Conservation (phyloP, 345 rosid species). For the Pugionium cornutum region DNA sequence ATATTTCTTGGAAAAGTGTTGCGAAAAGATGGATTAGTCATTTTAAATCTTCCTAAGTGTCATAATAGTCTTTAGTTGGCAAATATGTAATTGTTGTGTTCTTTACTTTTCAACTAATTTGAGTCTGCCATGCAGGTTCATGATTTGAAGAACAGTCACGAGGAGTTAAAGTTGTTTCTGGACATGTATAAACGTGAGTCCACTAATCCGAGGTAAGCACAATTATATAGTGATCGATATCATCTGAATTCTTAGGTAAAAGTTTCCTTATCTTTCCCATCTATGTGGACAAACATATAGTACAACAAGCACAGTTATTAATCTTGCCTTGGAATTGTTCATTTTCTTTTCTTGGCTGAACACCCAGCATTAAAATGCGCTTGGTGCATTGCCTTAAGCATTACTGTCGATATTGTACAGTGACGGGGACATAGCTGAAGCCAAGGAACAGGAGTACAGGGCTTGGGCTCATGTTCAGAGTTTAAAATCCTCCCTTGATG, state of each 20-base stretch:
- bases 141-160: slow-evolving; percentile 61
- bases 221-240: slow-evolving; percentile 3
- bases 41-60: background rate
- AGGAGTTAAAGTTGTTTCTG: slow-evolving; percentile 79
- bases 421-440: slow-evolving; percentile 70
- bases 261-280: slow-evolving; percentile 6
- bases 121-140: slow-evolving; percentile 58
- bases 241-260: background rate
- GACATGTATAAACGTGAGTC: slow-evolving; percentile 87
- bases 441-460: slow-evolving; percentile 69
- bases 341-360: slow-evolving; percentile 8
- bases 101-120: slow-evolving; percentile 9
- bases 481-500: slow-evolving; percentile 81
- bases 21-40: background rate
- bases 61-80: slow-evolving; percentile 7
- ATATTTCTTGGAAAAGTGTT: background rate
- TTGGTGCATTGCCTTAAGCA: slow-evolving; percentile 20
- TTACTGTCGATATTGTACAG: slow-evolving; percentile 20
- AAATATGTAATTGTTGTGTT: slow-evolving; percentile 15
- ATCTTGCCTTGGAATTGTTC: slow-evolving; percentile 20
- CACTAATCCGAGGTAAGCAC: slow-evolving; percentile 64
- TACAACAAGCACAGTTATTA: slow-evolving; percentile 4
- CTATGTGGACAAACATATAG: slow-evolving; percentile 8
- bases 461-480: slow-evolving; percentile 85
- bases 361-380: background rate